Conservation (phyloP, 768 basidiomycete species). For the Psilocybe subaeruginosa region DNA sequence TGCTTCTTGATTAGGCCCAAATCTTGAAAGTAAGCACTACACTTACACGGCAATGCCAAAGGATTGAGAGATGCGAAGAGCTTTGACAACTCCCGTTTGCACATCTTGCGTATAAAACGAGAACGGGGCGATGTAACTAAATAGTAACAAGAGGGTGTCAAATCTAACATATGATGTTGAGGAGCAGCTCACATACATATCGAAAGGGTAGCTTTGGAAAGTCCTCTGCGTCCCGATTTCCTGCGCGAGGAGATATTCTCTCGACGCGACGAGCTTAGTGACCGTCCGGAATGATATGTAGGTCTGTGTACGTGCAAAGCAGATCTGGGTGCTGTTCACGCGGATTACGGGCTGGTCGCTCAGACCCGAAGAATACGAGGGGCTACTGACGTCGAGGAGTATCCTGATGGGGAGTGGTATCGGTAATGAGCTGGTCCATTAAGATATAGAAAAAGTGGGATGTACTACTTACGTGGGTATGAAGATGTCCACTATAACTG, state of each 20-base stretch:
- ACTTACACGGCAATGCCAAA: constrained; percentile 15
- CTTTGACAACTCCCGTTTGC: not conserved
- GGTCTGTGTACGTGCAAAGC: not conserved
- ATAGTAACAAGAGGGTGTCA: not conserved
- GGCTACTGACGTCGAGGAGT: constrained; percentile 6
- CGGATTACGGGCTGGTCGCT: not conserved
- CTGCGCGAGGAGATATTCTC: not conserved
- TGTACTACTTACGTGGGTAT: not conserved
- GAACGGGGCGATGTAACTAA: constrained; percentile 11
- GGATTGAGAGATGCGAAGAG: not conserved
- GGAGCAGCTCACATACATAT: not conserved
- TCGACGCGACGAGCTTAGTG: constrained; percentile 10
- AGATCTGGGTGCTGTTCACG: constrained; percentile 6
- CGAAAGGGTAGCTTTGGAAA: constrained; percentile 14
- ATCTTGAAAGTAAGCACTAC: not conserved
- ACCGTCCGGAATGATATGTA: constrained; percentile 10
- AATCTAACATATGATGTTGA: too few species aligned
- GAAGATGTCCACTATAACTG: constrained; percentile 1
- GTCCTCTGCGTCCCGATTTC: not conserved
- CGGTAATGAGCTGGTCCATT: not conserved
- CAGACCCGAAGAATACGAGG: not conserved
- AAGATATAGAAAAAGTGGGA: not conserved
- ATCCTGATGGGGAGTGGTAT: not conserved
- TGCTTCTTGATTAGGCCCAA: too few species aligned
- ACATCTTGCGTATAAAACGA: not conserved